Conservation (phyloP, 495 filamentous ascomycete species). For the Filosporella fistucella region DNA sequence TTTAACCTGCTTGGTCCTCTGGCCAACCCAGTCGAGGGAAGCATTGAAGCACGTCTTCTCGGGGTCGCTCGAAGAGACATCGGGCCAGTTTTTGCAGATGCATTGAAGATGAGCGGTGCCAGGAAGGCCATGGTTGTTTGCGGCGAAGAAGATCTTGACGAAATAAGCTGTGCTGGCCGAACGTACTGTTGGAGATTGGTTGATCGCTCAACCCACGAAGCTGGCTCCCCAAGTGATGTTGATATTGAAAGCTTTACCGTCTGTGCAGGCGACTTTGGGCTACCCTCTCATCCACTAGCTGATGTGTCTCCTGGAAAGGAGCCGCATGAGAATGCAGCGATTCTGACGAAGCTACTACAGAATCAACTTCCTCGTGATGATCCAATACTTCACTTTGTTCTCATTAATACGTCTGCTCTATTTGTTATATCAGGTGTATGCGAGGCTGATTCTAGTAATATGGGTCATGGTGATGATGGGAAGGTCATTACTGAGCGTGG, state of each 20-base stretch:
- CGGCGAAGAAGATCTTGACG: constrained; percentile 91
- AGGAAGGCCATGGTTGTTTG: constrained; percentile 88
- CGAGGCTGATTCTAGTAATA: constrained; percentile 69
- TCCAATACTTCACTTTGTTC: constrained; percentile 87
- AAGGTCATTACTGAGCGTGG: constrained; percentile 73
- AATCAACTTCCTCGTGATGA: constrained; percentile 68
- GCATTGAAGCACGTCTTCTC: constrained; percentile 82
- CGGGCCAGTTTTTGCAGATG: constrained; percentile 82
- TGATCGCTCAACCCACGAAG: constrained; percentile 28
- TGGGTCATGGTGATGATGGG: constrained; percentile 70
- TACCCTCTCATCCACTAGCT: constrained; percentile 66
- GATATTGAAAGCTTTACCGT: constrained; percentile 71
- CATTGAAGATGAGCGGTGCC: constrained; percentile 69
- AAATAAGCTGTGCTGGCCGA: constrained; percentile 81
- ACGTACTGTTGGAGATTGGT: constrained; percentile 85
- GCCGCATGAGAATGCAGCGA: constrained; percentile 80
- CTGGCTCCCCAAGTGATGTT: constrained; percentile 29
- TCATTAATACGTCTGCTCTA: constrained; percentile 88
- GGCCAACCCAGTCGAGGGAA: constrained; percentile 75
- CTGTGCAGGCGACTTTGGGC: constrained; percentile 77
- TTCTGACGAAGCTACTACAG: constrained; percentile 70
- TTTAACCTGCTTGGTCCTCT: constrained; percentile 96
- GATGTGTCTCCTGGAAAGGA: constrained; percentile 80
- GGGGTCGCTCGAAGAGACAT: constrained; percentile 85
- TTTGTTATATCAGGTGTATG: constrained; percentile 82